phyloP scores from a whole-genome alignment of 768 basidiomycete genomes.

The Lepiota brunneoincarnata region DNA sequence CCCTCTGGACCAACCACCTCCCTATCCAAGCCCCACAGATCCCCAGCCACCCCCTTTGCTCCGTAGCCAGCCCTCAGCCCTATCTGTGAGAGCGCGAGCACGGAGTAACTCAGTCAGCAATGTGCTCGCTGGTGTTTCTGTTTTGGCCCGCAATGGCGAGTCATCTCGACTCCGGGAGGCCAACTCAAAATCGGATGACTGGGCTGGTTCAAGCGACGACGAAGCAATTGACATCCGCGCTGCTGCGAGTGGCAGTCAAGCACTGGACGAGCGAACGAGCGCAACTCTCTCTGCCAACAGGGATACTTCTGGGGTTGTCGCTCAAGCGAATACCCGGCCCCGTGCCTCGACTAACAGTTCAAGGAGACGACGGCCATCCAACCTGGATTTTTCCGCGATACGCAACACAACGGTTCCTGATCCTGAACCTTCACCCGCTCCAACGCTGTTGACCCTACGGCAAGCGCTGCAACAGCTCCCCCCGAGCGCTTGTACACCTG shows the following conservation, averaged over 20 bases:
- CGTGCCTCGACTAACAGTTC: conserved; percentile 27
- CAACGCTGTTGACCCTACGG: conserved; percentile 62
- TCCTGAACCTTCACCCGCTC: conserved; percentile 56
- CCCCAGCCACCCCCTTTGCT: conserved; percentile 30
- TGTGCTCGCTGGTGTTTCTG: conserved; percentile 50
- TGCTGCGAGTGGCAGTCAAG: conserved; percentile 78
- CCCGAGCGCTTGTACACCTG: conserved; percentile 28
- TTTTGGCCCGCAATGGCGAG: conserved; percentile 31
- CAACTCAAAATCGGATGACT: conserved; percentile 36
- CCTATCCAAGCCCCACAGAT: conserved; percentile 46
- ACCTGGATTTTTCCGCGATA: conserved; percentile 57
- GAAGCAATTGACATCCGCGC: conserved; percentile 84
- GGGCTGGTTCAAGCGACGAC: conserved; percentile 82
- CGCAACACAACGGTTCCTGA: conserved; percentile 32
- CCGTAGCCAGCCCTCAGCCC: conserved; percentile 37
- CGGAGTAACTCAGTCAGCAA: conserved; percentile 57
- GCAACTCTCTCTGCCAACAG: conserved; percentile 37
- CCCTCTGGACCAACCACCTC: conserved; percentile 58
- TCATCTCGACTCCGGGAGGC: conserved; percentile 18
- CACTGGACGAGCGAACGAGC: conserved; percentile 82
- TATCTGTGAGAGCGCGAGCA: conserved; percentile 43
- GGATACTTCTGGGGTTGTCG: conserved; percentile 22
- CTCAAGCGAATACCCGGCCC: conserved; percentile 26
- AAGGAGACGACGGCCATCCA: conserved; percentile 61
- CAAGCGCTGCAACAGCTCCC: conserved; percentile 57